Conservation (phyloP, 345 rosid genomes). For the Anacardium occidentale region DNA sequence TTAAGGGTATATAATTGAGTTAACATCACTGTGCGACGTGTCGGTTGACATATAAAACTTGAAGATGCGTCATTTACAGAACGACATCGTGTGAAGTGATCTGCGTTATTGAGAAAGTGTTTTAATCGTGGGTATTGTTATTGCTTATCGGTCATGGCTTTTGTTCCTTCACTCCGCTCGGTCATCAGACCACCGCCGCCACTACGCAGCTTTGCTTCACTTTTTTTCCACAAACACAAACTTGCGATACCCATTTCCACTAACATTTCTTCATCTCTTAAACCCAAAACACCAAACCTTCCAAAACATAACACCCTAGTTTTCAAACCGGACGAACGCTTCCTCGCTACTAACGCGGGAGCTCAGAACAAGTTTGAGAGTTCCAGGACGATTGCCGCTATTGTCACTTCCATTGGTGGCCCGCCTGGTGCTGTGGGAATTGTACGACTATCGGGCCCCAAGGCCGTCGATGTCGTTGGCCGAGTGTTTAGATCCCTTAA, state of each 20-base stretch:
- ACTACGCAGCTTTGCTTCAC: slow-evolving; percentile 11
- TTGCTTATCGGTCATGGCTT: slow-evolving; percentile 20
- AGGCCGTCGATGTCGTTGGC: slow-evolving; percentile 59
- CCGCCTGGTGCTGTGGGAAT: slow-evolving; percentile 85
- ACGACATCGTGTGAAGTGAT: too few species aligned
- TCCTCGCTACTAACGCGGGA: slow-evolving; percentile 25
- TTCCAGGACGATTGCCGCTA: slow-evolving; percentile 68
- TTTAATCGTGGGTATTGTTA: neutral
- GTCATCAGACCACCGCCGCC: slow-evolving; percentile 17
- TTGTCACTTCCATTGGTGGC: slow-evolving; percentile 79
- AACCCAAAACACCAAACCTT: slow-evolving; percentile 39
- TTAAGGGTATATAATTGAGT: neutral
- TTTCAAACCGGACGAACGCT: slow-evolving; percentile 57
- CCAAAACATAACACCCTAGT: slow-evolving; percentile 40
- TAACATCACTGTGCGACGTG: neutral
- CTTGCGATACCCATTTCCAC: slow-evolving; percentile 23
- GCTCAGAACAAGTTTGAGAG: slow-evolving; percentile 27
- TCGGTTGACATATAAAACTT: too few species aligned
- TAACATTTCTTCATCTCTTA: slow-evolving; percentile 31
- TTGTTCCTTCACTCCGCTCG: slow-evolving; percentile 37
- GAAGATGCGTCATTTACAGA: too few species aligned
- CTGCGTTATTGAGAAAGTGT: neutral
- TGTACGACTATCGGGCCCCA: slow-evolving; percentile 68
- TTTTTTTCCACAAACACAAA: slow-evolving; percentile 16
- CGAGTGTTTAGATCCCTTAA: slow-evolving; percentile 57